These are phyloP conservation scores for Takashimella koratensis DNA, from an alignment of 1,284 basidiomycete genomes.

Conservation along the genomic window DNA sequence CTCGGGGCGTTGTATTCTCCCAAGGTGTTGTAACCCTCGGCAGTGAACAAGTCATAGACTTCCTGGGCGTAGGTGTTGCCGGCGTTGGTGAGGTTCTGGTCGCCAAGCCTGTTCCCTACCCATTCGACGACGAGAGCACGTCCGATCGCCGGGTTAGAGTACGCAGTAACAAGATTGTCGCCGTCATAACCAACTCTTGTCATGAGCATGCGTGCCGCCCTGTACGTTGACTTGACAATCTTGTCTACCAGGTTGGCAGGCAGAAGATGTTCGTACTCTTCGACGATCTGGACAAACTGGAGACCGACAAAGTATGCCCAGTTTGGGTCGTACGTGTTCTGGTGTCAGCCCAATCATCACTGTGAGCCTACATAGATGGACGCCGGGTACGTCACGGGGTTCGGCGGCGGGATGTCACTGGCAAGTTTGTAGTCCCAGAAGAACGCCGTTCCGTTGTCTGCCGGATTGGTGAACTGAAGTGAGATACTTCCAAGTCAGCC, in stretches of 20 bases:
- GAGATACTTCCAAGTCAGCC: constrained; percentile 6
- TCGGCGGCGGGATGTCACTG: constrained; percentile 14
- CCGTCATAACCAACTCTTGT: constrained; percentile 17
- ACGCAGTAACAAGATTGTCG: constrained; percentile 21
- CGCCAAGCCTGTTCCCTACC: constrained; percentile 11
- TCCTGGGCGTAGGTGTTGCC: constrained; percentile 14
- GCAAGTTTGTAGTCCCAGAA: constrained; percentile 16
- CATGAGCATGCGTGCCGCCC: constrained; percentile 16
- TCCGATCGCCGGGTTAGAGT: constrained; percentile 15
- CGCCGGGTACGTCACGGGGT: constrained; percentile 10
- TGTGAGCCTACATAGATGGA: constrained; percentile 8
- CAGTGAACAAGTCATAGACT: constrained; percentile 17
- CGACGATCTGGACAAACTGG: constrained; percentile 16
- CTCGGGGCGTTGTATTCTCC: constrained; percentile 19
- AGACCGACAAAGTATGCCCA: constrained; percentile 18
- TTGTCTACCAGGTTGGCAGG: constrained; percentile 7
- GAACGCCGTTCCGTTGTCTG: constrained; percentile 10
- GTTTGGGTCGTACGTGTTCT: constrained; percentile 19
- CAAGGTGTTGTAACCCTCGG: constrained; percentile 13
- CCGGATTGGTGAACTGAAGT: constrained; percentile 9
- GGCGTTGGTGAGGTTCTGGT: constrained; percentile 12
- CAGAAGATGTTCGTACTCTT: constrained; percentile 15
- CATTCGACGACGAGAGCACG: constrained; percentile 13
- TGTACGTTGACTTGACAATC: constrained; percentile 13
- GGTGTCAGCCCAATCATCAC: not conserved